Base-by-base conservation (phyloP, 2,329 filamentous ascomycete genomes). In the Karstenula rhodostoma region DNA sequence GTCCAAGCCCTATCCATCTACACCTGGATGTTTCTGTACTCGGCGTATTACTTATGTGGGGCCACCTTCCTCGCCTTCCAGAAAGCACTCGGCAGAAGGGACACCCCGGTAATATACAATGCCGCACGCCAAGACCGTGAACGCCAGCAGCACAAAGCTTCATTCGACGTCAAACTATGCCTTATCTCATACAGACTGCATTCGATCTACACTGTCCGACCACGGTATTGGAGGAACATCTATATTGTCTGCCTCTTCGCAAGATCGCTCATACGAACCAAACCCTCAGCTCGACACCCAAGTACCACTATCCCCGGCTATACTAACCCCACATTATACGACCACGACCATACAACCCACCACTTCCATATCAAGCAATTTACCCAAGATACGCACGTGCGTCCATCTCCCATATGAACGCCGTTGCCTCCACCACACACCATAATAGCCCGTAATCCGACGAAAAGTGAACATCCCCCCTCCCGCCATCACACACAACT, bases 151-250 rank as follows among this genome's bases (percentile, higher is more conserved):
- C 12, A 17, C 51, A 63, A 64, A 66, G 63, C 65, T 64, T 67
- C 59, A 62, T 62, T 66, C 63, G 60, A 67, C 63, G 37, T 66
- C 63, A 53, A 29, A 49, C 6, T 37, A 37, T 12, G 13, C 27
- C 61, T 55, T 33, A 44, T 57, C 25, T 48, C 32, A 35, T 6
- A 33, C 25, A 32, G 15, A 43, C 10, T 35, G 17, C 37, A 10
- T 4, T 43, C n/a, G 15, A 5, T 17, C 4, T 7, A 3, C 23
- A 43, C 48, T 44, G 6, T n/a, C 15, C 29, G 19, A 9, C 37
- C 23, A 13, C 13, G n/a, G 37, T 9, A 63, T 63, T 63, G 58
- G 63, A 53, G 58, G 49, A 51, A 51, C 40, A 33, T 56, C 52
- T 33, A 58, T 52, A 48, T 58, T 61, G 13, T 9, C n/a, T 25